Percentiles rank a stretch among this genome's conserved stretches.
Evolutionary conservation across 768 basidiomycete genomes (phyloP).

Genomic region (Suillus subaureus): DNA sequence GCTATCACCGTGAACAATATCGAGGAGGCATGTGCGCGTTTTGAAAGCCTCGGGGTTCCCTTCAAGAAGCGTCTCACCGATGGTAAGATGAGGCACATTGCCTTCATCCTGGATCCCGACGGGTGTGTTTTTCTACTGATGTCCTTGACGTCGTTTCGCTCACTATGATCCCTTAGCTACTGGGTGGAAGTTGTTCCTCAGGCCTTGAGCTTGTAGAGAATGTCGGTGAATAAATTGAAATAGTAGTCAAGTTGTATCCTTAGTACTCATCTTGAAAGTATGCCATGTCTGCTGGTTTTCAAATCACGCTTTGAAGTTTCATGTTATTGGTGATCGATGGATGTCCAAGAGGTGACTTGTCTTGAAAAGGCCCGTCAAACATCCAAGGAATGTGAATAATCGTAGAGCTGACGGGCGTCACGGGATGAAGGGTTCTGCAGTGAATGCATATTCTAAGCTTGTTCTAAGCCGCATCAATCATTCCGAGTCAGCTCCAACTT

Average conservation of each 20-base stretch:
- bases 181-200: constrained; percentile 61
- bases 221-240: background rate
- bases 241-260: background rate
- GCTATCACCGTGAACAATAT: constrained; percentile 85
- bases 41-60: constrained; percentile 75
- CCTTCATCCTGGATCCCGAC: constrained; percentile 86
- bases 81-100: constrained; percentile 84
- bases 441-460: background rate
- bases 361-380: background rate
- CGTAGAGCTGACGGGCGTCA: too few relatives aligned
- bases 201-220: constrained; percentile 23
- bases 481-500: background rate
- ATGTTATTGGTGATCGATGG: background rate
- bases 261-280: background rate
- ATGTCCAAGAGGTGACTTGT: background rate
- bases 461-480: background rate
- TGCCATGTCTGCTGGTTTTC: background rate
- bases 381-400: background rate
- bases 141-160: background rate
- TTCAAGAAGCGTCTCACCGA: constrained; percentile 90
- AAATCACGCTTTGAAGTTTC: background rate
- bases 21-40: constrained; percentile 78
- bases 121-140: constrained; percentile 45
- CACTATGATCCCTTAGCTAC: constrained; percentile 40
- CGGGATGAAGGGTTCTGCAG: background rate